Evolutionary conservation across 2,329 filamentous ascomycete species (phyloP), one percentile per base, ranked within the genome.

Genomic region (Cercospora sp.): DNA sequence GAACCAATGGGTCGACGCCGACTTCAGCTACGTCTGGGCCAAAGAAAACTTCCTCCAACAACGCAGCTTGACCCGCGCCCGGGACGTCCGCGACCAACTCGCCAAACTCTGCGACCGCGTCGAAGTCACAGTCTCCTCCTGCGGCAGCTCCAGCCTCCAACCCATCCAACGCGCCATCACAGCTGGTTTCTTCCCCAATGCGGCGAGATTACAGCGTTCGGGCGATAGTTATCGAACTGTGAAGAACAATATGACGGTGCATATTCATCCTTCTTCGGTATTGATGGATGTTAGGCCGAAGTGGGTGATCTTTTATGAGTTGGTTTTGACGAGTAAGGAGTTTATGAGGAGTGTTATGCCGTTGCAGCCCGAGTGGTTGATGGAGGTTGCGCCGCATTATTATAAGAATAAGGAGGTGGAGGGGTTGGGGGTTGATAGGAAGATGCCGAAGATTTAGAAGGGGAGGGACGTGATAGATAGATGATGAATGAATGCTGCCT

Each of bases 41-140:
- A 89, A 90, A 60, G 94, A 98, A 81, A 97, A 98, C 78, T 99
- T 97, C 79, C 78, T 99, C 9, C 94, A 98, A 77, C 93, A 97
- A 78, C 89, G 94, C 16, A 91, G 90, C n/a, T 85, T 99, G 3
- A 95, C 90, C 0, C 88, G 95, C 1, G 94, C 93, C 0, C 89
- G 94, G 31, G 94, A 98, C 75, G 93, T 99, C 2, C 89, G 94
- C 60, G 95, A 98, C 71, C 95, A 99, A 78, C 87, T 99, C 0
- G 89, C 90, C 63, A 94, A 96, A 75, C 87, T 99, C 3, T 97
- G 94, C 80, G 95, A 99, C 74, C 89, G 94, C 3, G 93, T 98
- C 28, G 95, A 97, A 79, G 91, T 98, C 5, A 85, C 87, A 0
- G 73, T 87, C 31, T 87, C 88, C 2, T 91, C 71, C 1, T 87